Evolutionary conservation across 768 basidiomycete genomes (phyloP).

Genomic region (Podaxis sp.): DNA sequence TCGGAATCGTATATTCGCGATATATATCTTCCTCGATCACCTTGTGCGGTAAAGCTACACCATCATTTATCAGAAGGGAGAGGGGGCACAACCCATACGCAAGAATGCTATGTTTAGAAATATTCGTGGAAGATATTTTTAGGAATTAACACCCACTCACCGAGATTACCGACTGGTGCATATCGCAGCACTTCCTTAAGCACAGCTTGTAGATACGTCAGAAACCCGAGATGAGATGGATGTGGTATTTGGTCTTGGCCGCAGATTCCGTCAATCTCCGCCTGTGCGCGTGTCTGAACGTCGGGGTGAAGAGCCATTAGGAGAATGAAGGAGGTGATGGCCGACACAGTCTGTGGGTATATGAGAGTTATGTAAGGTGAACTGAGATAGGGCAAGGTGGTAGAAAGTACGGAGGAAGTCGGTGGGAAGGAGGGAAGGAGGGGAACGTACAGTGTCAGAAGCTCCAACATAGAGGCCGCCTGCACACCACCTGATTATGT

Average conservation of each 20-base stretch:
- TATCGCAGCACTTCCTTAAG: constrained; percentile 41
- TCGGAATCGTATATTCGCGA: constrained; percentile 43
- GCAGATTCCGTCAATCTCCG: constrained; percentile 39
- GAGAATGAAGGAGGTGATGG: constrained; percentile 44
- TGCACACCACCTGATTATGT: constrained; percentile 49
- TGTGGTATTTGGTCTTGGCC: constrained; percentile 34
- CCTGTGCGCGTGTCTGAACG: constrained; percentile 38
- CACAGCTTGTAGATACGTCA: constrained; percentile 35
- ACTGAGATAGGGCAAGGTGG: neutral
- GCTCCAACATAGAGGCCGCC: constrained; percentile 50
- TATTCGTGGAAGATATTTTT: neutral
- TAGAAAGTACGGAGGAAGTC: neutral
- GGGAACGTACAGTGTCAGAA: constrained; percentile 37
- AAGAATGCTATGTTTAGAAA: neutral
- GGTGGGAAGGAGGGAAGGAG: neutral
- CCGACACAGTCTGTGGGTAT: constrained; percentile 43
- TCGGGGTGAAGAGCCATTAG: constrained; percentile 48
- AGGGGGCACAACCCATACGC: neutral
- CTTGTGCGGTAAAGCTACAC: constrained; percentile 40
- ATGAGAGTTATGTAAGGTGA: neutral
- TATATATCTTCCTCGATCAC: constrained; percentile 46
- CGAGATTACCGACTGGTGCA: constrained; percentile 41
- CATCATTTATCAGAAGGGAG: neutral
- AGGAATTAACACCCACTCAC: constrained; percentile 21
- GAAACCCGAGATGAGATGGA: constrained; percentile 26